Evolutionary conservation across 148 eudicot species (phyloP), one percentile per base, ranked within the genome.

Genomic region (Limonium bicolor): DNA sequence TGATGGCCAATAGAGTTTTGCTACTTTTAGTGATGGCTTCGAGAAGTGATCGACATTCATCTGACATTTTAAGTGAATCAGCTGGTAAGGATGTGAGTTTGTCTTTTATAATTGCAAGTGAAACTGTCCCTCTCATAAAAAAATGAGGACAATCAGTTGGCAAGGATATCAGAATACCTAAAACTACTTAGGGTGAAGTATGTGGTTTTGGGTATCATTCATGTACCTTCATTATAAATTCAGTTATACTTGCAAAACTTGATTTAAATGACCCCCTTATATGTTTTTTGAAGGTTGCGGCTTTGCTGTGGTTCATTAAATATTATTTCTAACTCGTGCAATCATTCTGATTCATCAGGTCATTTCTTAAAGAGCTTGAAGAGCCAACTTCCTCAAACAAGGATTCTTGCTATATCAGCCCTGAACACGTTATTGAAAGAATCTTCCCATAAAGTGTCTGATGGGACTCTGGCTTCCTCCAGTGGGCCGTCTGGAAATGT

Each of bases 1-100:
- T 92, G 67, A 85, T 92, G 99, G 99, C 99, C 47, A 92, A 92
- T 50, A 76, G 95, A 72, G 74, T 92, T 54, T 70, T 92, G 66
- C 68, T 92, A 42, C 58, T 92, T 66, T 63, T 92, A 79, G 99
- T 84, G 55, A 78, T 85, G 84, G 81, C 72, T 30, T 82, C 88
- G 5, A 72, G 84, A 61, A 73, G 54, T 65, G 77, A 78, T 52
- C 82, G 94, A 13, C 54, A 54, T 63, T 55, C 67, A 41, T 74
- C 95, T 31, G 61, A 65, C 45, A 59, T 78, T 71, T 52, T 78
- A 36, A 76, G 70, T 51, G 88, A 81, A 78, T 73, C 82, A 20
- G 74, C 95, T 53, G 99, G 99, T 90, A 26, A 64, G 96, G 72
- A 41, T 41, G n/a, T n/a, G n/a, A n/a, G n/a, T n/a, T n/a, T n/a